phyloP scores from a whole-genome alignment of 257 asterid species.

The Nicotiana otophora region DNA sequence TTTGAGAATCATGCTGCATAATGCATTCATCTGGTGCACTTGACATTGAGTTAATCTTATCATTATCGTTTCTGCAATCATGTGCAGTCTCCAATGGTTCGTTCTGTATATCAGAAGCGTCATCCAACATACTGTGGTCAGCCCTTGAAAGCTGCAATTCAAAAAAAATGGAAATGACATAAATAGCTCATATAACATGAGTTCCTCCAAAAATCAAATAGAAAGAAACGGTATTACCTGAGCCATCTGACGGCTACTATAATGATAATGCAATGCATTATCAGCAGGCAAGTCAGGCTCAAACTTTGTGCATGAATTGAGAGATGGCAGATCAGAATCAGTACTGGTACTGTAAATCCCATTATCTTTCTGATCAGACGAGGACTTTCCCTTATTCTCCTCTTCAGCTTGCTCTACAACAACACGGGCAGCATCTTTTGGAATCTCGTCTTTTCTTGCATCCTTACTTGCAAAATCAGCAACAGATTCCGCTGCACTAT shows the following conservation, averaged over 20 bases:
- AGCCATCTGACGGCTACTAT: constrained; percentile 16
- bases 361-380: constrained; percentile 13
- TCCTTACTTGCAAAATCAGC: neutral
- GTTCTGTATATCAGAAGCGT: neutral
- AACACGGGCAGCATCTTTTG: constrained; percentile 18
- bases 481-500: constrained; percentile 16
- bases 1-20: neutral
- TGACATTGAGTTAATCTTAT: neutral
- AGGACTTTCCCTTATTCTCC: constrained; percentile 11
- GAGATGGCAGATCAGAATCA: constrained; percentile 3
- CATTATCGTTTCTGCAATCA: neutral
- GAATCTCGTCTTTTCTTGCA: constrained; percentile 17
- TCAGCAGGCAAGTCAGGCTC: constrained; percentile 22
- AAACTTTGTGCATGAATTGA: constrained; percentile 7
- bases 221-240: constrained; percentile 26
- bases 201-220: neutral
- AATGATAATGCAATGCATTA: constrained; percentile 21
- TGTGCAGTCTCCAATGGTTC: neutral
- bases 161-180: neutral
- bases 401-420: constrained; percentile 23
- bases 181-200: neutral
- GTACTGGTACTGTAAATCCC: constrained; percentile 18
- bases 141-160: constrained; percentile 1
- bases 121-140: neutral
- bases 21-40: neutral